These are phyloP conservation scores for Coniochaeta sp. DNA, from an alignment of 2,329 filamentous ascomycete genomes.

Conservation along the genomic window DNA sequence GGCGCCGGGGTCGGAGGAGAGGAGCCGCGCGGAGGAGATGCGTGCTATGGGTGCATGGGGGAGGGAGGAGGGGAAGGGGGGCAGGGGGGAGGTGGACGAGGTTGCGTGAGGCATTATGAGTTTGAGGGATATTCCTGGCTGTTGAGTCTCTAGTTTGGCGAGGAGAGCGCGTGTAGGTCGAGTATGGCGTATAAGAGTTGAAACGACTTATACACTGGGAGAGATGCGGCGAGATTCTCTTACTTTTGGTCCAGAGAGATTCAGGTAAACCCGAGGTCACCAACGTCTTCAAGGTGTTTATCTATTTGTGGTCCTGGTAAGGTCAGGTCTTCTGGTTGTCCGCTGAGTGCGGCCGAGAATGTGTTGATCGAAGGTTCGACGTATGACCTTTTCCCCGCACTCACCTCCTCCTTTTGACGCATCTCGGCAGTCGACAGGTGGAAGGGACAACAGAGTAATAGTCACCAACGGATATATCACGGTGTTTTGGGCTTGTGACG, in stretches of 20 bases:
- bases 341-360: background rate
- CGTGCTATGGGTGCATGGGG: conserved; percentile 5
- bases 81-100: background rate
- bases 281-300: background rate
- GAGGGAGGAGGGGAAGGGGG: conserved; percentile 6
- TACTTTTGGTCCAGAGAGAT: too few species aligned
- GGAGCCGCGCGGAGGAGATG: conserved; percentile 4
- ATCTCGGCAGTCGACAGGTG: background rate
- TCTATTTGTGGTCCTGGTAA: background rate
- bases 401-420: background rate
- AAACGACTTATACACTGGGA: too few species aligned
- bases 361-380: background rate
- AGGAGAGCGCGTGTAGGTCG: too few species aligned
- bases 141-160: background rate
- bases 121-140: background rate
- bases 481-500: background rate
- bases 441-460: background rate
- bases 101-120: background rate
- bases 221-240: too few species aligned
- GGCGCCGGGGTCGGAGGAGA: conserved; percentile 2
- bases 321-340: background rate
- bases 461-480: background rate
- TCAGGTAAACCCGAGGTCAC: too few species aligned
- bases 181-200: too few species aligned
- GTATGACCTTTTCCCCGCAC: background rate